Base-by-base conservation (phyloP, 768 basidiomycete genomes). In the Lactarius deliciosus region DNA sequence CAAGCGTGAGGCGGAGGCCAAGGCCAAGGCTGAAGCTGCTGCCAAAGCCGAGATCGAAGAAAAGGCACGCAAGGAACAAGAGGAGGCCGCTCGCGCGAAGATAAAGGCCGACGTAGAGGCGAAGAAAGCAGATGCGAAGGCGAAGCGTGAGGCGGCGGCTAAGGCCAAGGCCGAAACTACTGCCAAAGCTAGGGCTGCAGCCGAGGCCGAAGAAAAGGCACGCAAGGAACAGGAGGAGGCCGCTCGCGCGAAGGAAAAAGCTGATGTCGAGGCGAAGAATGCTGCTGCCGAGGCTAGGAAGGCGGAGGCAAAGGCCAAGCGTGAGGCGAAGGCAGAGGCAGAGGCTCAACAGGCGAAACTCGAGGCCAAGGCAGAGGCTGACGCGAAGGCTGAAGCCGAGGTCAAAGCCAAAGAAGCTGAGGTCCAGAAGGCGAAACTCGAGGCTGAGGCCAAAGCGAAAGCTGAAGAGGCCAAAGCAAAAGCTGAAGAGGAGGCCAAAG, bases 401-500 rank as follows among this genome's bases (percentile, higher is more conserved):
- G 66, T 63, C 2, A 41, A 43, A 30, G 38, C 10, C 6, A 41
- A 40, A 40, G 38, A 60, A 38, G 38, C n/a, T 0, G 60, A 62
- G 3, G 60, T 32, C 5, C 11, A 61, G 28, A 28, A 34, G 22
- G 59, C 30, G 15, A n/a, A 9, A 20, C 20, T 16, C 11, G 43
- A 43, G 22, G 41, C 40, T 5, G 60, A 50, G 60, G 65, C 34
- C 0, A 5, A 47, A 16, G 22, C n/a, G n/a, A 40, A 43, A n/a
- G 64, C 54, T 2, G 60, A 57, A 2, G 62, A 67, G 30, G 59
- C 30, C 8, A 28, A 34, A 4, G 40, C 20, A 7, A 38, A 58
- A 9, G 64, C 58, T 3, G 60, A 30, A 30, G 28, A 65, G 59
- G 62, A 67, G 30, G 59, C 30, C 13, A 7, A 54, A 1, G 38